Base-by-base conservation (phyloP, 176 grass and related monocot genomes). In the Tillandsia leiboldiana region DNA sequence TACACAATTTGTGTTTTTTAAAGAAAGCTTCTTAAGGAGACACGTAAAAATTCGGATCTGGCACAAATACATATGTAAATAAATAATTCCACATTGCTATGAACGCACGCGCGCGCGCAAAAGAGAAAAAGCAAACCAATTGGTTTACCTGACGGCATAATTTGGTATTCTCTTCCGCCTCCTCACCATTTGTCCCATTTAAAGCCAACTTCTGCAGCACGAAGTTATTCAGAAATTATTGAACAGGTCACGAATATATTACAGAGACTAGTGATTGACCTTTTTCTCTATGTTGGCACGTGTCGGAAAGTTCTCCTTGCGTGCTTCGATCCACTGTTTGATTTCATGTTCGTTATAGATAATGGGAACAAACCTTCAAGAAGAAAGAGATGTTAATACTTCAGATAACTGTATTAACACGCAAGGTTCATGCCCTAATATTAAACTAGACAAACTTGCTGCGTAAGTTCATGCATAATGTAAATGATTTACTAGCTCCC, bases 261-360 rank as follows among this genome's bases (percentile, higher is more conserved):
- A 11, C 48, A 76, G 4, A 29, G 12, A 9, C 22, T 68, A 53
- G 47, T 69, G 71, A 75, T 63, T 64, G 17, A 99, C 94, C 86
- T 86, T 88, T 24, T 42, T 42, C 33, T 86, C 69, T 67, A 87
- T 13, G 20, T 86, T 99, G 62, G 74, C 71, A 50, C 22, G 75
- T 62, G 82, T 87, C 52, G 94, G 94, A 67, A 90, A 93, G 64
- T 93, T 99, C 57, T 85, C 93, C 66, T 72, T 93, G 2, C 94
- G 87, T 75, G 94, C 87, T 75, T 90, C 82, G 78, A 83, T 48
- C 94, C 94, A 99, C 67, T 78, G 86, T 72, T 86, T 87, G 75
- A 99, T 74, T 82, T 99, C 90, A 17, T 88, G 90, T 85, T 74
- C 80, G 61, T 80, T 72, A 78, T 99, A 99, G 15, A 68, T 64